Base-by-base conservation (phyloP, 768 basidiomycete species). In the Mycena filopes region DNA sequence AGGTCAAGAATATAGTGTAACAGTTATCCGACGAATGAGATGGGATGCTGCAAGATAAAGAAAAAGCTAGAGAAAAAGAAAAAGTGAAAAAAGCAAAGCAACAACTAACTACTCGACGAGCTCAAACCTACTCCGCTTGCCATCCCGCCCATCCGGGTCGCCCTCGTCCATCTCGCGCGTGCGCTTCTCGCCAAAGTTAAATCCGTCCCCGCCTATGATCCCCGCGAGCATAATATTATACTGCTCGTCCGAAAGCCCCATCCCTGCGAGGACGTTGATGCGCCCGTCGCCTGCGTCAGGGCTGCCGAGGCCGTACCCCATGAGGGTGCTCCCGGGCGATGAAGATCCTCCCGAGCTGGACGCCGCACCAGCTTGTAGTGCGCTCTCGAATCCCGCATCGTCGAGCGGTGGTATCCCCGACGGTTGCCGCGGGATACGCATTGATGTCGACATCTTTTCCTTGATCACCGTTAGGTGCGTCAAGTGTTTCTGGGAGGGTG, bases 191-290 rank as follows among this genome's bases (percentile, higher is more conserved):
- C 58, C 58, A n/a, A 69, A 69, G 28, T 26, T 76, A 72, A 90
- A 83, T 5, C 82, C 82, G 68, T 92, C 92, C 31, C 85, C 87
- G 72, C 79, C 85, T 45, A 93, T 87, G 62, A 95, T 82, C 57
- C 87, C 89, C 75, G 89, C 88, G 68, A 96, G 75, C 60, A 96
- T 93, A 66, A 87, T 75, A 58, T 86, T 86, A 79, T 96, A 98
- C 76, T 95, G 93, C 73, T 96, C 93, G 71, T 96, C 94, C 18
- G 90, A 87, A 58, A 96, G 85, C 15, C 95, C 95, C 88, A 96
- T 92, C 20, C 89, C 91, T 18, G 90, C 92, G 43, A 98, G 83
- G 8, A 94, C 93, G 77, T 97, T 95, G 69, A 93, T 86, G 60
- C 87, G 80, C 33, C 82, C 82, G 29, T 90, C 86, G 57, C 83